These are phyloP conservation scores for Pyrenopolyporus hunteri DNA, from an alignment of 495 filamentous ascomycete species.

Conservation along the genomic window DNA sequence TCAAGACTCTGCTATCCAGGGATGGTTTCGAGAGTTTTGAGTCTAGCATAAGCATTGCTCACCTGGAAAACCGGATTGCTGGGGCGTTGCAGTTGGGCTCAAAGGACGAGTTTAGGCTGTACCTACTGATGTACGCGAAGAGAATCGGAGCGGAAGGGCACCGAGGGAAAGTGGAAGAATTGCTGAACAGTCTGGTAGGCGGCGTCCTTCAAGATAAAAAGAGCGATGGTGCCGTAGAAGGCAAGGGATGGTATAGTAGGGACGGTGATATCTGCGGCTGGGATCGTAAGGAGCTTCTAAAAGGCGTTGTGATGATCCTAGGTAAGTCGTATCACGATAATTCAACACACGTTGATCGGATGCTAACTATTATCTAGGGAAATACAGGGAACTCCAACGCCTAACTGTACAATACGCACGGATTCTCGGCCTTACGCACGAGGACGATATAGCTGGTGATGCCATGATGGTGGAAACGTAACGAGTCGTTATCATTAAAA, in stretches of 20 bases:
- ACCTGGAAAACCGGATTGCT: constrained; percentile 93
- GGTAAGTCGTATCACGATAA: constrained; percentile 64
- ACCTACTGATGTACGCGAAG: constrained; percentile 95
- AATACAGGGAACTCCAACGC: constrained; percentile 89
- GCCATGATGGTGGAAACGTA: constrained; percentile 38
- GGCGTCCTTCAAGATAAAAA: constrained; percentile 64
- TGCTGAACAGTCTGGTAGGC: constrained; percentile 79
- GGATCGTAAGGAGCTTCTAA: constrained; percentile 82
- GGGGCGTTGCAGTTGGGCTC: constrained; percentile 85
- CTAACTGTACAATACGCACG: constrained; percentile 90
- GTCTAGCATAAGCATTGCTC: constrained; percentile 86
- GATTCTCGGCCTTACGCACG: constrained; percentile 69
- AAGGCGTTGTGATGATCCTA: constrained; percentile 87
- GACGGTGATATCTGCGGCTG: constrained; percentile 82
- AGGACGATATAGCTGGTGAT: constrained; percentile 48
- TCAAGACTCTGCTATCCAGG: constrained; percentile 80
- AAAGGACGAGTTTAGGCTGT: constrained; percentile 87
- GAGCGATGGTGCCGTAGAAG: constrained; percentile 53
- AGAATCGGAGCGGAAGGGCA: constrained; percentile 89
- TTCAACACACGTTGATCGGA: neutral
- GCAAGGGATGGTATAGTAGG: constrained; percentile 62
- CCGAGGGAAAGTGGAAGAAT: constrained; percentile 86
- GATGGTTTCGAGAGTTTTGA: constrained; percentile 95
- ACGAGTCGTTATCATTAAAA: constrained; percentile 8
- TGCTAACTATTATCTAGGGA: constrained; percentile 66